A percentile compares a stretch with the other conserved stretches of the same genome.
phyloP scores from a whole-genome alignment of 2,329 filamentous ascomycete species.

The Geosmithia putterillii region DNA sequence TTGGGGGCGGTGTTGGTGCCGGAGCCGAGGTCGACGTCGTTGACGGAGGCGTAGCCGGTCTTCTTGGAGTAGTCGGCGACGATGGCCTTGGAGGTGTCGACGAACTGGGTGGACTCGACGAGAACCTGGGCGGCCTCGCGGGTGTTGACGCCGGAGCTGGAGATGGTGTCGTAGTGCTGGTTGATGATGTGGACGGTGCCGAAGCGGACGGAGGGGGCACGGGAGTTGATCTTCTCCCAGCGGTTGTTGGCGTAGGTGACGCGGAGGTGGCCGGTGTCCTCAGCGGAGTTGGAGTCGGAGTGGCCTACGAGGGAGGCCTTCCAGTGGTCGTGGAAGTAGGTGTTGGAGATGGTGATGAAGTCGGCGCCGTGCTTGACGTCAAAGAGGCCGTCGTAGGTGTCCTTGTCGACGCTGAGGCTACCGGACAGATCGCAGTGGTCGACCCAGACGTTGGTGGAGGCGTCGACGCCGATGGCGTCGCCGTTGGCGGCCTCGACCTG shows the following conservation, averaged over 20 bases:
- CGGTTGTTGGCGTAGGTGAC: constrained; percentile 58
- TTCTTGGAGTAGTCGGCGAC: constrained; percentile 22
- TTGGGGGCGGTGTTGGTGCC: constrained; percentile 31
- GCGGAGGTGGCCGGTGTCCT: constrained; percentile 49
- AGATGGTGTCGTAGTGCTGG: constrained; percentile 34
- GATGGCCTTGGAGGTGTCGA: constrained; percentile 17
- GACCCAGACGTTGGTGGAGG: constrained; percentile 49
- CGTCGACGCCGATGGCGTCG: constrained; percentile 47
- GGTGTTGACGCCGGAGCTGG: constrained; percentile 38
- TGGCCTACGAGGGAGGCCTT: constrained; percentile 50
- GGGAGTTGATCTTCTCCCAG: constrained; percentile 52
- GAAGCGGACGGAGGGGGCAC: constrained; percentile 51
- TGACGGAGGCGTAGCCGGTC: constrained; percentile 24
- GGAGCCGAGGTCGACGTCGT: constrained; percentile 30
- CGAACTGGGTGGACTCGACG: constrained; percentile 41
- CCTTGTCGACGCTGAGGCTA: constrained; percentile 47
- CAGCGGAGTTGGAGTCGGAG: constrained; percentile 40
- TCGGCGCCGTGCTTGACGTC: constrained; percentile 52
- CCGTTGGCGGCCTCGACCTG: constrained; percentile 41
- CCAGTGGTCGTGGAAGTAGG: constrained; percentile 31
- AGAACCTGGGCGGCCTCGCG: constrained; percentile 45
- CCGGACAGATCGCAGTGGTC: constrained; percentile 56
- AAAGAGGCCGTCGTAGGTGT: constrained; percentile 57
- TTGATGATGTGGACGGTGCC: constrained; percentile 50
- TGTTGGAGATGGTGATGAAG: constrained; percentile 39